phyloP scores from a whole-genome alignment of 805 yeast species.

The Metschnikowia reukaufii region DNA sequence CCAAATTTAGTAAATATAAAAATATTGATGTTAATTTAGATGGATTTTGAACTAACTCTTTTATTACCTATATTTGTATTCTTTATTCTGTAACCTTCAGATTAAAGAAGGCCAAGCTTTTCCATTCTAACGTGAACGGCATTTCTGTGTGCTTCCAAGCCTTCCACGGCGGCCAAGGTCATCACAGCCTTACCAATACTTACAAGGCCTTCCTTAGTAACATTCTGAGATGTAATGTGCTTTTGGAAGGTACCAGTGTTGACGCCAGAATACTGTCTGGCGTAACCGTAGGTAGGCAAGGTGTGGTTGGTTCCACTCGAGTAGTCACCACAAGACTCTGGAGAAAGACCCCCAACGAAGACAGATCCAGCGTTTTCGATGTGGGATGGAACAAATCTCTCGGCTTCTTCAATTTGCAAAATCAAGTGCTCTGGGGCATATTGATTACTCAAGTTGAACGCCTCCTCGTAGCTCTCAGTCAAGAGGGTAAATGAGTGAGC shows the following conservation, averaged over 20 bases:
- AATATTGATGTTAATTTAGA: too few species aligned
- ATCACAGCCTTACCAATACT: constrained; percentile 95
- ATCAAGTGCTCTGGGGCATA: constrained; percentile 99
- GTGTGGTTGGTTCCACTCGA: constrained; percentile 98
- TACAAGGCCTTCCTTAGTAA: constrained; percentile 78
- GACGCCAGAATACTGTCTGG: constrained; percentile 95
- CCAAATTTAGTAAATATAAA: too few species aligned
- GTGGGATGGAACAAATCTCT: constrained; percentile 59
- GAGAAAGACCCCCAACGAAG: constrained; percentile 93
- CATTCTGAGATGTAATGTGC: constrained; percentile 90
- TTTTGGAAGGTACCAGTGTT: constrained; percentile 95
- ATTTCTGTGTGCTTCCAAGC: constrained; percentile 94
- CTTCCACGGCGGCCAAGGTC: constrained; percentile 94
- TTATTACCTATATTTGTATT: background rate
- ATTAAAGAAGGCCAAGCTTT: constrained; percentile 58
- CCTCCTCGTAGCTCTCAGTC: constrained; percentile 72
- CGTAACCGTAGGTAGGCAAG: constrained; percentile 97
- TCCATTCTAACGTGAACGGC: constrained; percentile 95
- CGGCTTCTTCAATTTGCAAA: constrained; percentile 81
- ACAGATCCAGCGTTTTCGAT: constrained; percentile 95
- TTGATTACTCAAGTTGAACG: constrained; percentile 80
- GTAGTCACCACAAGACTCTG: constrained; percentile 98
- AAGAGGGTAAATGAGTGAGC: constrained; percentile 82
- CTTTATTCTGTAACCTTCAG: background rate
- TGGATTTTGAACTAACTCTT: background rate